phyloP scores from a whole-genome alignment of 2,329 filamentous ascomycete species.

The Neofusicoccum ribis region DNA sequence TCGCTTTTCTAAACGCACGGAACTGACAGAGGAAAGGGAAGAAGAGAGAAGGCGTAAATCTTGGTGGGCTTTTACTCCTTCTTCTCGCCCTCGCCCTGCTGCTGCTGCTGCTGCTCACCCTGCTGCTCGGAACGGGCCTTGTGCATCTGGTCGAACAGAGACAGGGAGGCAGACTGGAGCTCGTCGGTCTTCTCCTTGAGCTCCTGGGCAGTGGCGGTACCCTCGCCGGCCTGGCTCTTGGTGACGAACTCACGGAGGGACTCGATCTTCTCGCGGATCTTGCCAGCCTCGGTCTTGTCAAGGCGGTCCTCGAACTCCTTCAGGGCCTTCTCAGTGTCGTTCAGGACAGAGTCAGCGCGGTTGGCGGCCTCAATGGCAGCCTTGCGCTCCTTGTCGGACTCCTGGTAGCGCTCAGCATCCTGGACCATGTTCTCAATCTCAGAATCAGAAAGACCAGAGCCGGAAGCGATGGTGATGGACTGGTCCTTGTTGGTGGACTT shows the following conservation, averaged over 20 bases:
- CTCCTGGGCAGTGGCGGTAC: conserved; percentile 79
- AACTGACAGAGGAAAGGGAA: conserved; percentile 1
- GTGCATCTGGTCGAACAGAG: conserved; percentile 99
- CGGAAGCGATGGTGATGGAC: conserved; percentile 97
- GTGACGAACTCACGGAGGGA: conserved; percentile 83
- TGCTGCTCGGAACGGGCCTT: conserved; percentile 74
- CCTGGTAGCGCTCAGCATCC: conserved; percentile 95
- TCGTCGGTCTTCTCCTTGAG: conserved; percentile 99
- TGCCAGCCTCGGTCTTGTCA: conserved; percentile 92
- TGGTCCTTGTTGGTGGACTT: conserved; percentile 99
- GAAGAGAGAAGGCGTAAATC: conserved; percentile 1
- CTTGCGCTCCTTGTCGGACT: conserved; percentile 96
- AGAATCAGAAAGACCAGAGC: conserved; percentile 89
- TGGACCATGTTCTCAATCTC: conserved; percentile 98
- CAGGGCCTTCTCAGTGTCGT: conserved; percentile 97
- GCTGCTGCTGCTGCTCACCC: conserved; percentile 34
- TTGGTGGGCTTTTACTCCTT: conserved; percentile 12
- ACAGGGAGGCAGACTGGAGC: conserved; percentile 92
- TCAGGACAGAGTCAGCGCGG: conserved; percentile 91
- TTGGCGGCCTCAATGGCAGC: conserved; percentile 92
- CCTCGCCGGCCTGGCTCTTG: conserved; percentile 94
- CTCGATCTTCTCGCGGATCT: conserved; percentile 91
- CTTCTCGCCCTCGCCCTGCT: conserved; percentile 21
- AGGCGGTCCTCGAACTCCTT: conserved; percentile 96
- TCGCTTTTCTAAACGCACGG: conserved; percentile 18